phyloP scores from a whole-genome alignment of 2,329 filamentous ascomycete species.

The Sporothrix phasma region DNA sequence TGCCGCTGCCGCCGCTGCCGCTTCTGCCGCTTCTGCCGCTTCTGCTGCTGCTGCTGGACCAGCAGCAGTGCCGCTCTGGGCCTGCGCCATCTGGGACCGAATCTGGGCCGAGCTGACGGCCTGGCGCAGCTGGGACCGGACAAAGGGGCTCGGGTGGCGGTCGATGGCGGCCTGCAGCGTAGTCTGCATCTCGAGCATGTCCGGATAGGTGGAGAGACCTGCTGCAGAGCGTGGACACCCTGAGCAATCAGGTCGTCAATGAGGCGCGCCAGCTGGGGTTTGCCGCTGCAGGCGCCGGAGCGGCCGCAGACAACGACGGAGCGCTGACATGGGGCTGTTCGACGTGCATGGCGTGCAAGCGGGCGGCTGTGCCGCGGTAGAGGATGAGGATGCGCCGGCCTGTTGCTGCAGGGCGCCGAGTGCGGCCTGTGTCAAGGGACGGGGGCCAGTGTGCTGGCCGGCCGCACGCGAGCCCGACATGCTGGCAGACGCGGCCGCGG shows the following conservation, averaged over 20 bases:
- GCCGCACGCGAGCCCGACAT: neutral
- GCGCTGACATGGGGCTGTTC: neutral
- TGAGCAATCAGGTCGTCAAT: constrained; percentile 45
- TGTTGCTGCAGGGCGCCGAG: neutral
- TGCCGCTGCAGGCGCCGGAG: constrained; percentile 25
- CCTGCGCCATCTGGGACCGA: constrained; percentile 36
- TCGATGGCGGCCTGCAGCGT: constrained; percentile 44
- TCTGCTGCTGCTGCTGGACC: neutral
- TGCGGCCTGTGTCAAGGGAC: neutral
- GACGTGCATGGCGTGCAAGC: constrained; percentile 5
- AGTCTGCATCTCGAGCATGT: constrained; percentile 37
- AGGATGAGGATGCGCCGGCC: neutral
- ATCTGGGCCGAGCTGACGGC: constrained; percentile 38
- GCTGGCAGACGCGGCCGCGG: constrained; percentile 33
- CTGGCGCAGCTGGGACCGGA: constrained; percentile 40
- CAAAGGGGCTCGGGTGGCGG: constrained; percentile 38
- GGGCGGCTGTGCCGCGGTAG: neutral
- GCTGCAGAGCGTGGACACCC: constrained; percentile 38
- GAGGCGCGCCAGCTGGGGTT: constrained; percentile 37
- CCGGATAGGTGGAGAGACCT: constrained; percentile 39
- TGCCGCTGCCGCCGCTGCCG: neutral
- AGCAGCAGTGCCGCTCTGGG: constrained; percentile 19
- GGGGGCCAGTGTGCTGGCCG: neutral
- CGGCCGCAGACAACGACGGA: neutral
- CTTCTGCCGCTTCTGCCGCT: neutral